Evolutionary conservation across 1,139 yeast species (phyloP).

Genomic region (Casaregolazyma lundiana): DNA sequence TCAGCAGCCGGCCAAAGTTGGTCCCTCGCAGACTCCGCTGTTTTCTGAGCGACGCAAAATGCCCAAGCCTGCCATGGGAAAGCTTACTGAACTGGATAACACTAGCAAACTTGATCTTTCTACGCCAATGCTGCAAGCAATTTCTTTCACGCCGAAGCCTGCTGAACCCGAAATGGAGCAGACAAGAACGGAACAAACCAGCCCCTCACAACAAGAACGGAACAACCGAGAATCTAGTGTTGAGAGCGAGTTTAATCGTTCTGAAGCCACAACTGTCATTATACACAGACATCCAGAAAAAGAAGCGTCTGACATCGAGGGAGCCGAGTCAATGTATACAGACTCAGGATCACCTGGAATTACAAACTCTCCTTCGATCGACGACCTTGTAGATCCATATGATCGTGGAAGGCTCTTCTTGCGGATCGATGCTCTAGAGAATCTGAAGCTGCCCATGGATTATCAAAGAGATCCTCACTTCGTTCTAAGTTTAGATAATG

Average conservation of each 20-base stretch:
- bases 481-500: constrained; percentile 76
- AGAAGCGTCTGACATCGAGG: constrained; percentile 10
- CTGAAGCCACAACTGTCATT: background rate
- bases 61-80: constrained; percentile 5
- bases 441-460: constrained; percentile 50
- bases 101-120: constrained; percentile 24
- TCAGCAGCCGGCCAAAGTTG: constrained; percentile 15
- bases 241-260: background rate
- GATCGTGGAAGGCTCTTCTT: constrained; percentile 79
- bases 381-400: constrained; percentile 25
- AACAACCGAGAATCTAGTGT: background rate
- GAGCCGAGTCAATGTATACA: constrained; percentile 15
- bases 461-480: constrained; percentile 44
- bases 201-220: background rate
- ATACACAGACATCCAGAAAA: constrained; percentile 2
- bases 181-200: background rate
- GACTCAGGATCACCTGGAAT: constrained; percentile 17
- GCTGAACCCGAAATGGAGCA: background rate
- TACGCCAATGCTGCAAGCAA: constrained; percentile 22
- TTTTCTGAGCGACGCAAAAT: constrained; percentile 14
- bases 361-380: constrained; percentile 19
- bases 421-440: constrained; percentile 57
- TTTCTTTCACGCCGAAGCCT: constrained; percentile 15
- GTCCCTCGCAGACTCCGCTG: constrained; percentile 17
- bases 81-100: constrained; percentile 15